phyloP scores from a whole-genome alignment of 345 rosid species.

The Lepidium africanum region DNA sequence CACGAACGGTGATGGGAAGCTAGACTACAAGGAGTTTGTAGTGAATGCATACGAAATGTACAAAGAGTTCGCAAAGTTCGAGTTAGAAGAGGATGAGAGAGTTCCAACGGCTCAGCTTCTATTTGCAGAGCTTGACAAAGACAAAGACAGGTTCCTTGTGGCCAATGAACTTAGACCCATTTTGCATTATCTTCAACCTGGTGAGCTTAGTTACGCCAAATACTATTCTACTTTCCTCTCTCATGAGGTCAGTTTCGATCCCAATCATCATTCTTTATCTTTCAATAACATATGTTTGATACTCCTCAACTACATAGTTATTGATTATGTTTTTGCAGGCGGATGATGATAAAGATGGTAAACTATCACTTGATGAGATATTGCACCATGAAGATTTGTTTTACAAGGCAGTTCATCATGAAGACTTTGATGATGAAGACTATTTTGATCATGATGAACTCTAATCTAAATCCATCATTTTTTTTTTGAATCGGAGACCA shows the following conservation, averaged over 20 bases:
- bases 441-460: conserved; percentile 54
- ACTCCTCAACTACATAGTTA: no score
- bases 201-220: conserved; percentile 54
- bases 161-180: conserved; percentile 53
- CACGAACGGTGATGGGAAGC: conserved; percentile 42
- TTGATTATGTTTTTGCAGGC: conserved; percentile 27
- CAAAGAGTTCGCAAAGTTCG: conserved; percentile 44
- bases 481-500: no score
- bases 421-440: conserved; percentile 29
- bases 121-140: conserved; percentile 46
- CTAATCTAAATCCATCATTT: background rate
- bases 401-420: conserved; percentile 40
- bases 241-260: conserved; percentile 33
- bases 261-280: background rate
- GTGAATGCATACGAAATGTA: conserved; percentile 35
- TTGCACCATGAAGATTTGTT: conserved; percentile 47
- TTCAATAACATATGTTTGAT: no score
- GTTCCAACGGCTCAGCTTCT: conserved; percentile 37
- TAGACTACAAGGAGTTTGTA: conserved; percentile 43
- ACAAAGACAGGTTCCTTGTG: conserved; percentile 45
- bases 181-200: conserved; percentile 52
- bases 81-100: conserved; percentile 9
- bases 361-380: conserved; percentile 51
- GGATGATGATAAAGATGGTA: conserved; percentile 55
- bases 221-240: conserved; percentile 45